Evolutionary conservation across 345 rosid species (phyloP), one percentile per base, ranked within the genome.

Genomic region (Diplotaxis tenuifolia): DNA sequence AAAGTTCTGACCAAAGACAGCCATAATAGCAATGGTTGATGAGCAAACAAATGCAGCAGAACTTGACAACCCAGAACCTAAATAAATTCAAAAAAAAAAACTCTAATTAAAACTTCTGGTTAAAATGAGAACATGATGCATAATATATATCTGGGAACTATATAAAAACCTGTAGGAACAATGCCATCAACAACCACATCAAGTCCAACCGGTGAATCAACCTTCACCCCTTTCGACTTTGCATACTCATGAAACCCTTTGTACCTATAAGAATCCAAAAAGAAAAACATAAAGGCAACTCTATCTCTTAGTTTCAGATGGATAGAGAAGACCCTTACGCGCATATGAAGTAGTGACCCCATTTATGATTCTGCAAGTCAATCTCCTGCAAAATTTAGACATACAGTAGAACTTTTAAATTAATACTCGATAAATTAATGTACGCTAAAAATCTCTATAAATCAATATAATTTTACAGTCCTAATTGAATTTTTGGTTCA

Each of bases 11-110:
- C 72, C 87, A 76, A 84, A 84, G 65, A 82, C 90, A 31, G 98
- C 98, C 99, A 96, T 96, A 21, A 92, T 86, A 69, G 97, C 96
- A 58, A 96, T 89, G 0, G 99, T 89, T 50, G 99, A 68, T 29
- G 98, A 92, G 75, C 98, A 92, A 61, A 96, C 99, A 83, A 95
- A 92, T 38, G 98, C 97, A 22, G 99, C 88, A 65, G 99, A 96
- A 75, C 99, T 92, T 32, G 97, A 96, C 32, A 92, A 82, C 14
- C 98, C 98, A 42, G 97, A 96, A 73, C 99, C 99, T 96, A 73
- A 16, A 60, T 21, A 15, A 20, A 20, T n/a, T n/a, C n/a, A n/a
- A n/a, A 0, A 19, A 0, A 71, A 75, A 65, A 2, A 69, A 74
- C 12, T 29, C 27, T 1, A 69, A 28, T 69, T 59, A 14, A 55